phyloP scores from a whole-genome alignment of 768 basidiomycete species.

The Sporobolomyces phaffii region DNA sequence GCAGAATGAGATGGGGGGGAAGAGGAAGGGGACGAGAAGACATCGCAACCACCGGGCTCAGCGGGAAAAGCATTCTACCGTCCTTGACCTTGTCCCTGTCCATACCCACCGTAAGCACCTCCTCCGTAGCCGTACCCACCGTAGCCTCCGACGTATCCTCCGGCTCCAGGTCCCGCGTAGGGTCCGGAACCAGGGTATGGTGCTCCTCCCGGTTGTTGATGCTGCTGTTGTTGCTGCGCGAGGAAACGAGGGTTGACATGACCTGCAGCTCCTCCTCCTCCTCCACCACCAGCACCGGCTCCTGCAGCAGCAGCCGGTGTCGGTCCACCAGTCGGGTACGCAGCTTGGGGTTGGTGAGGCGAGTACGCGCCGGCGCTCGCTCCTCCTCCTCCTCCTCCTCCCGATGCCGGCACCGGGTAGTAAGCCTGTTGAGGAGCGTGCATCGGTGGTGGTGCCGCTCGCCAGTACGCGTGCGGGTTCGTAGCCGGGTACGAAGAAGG shows the following conservation, averaged over 20 bases:
- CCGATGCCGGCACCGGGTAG: neutral
- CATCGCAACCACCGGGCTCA: too few relatives aligned
- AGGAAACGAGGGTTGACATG: slow-evolving; percentile 35
- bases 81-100: neutral
- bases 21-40: too few relatives aligned
- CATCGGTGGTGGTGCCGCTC: slow-evolving; percentile 3
- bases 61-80: too few relatives aligned
- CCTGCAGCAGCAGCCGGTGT: neutral
- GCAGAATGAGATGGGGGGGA: too few relatives aligned
- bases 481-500: neutral
- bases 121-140: slow-evolving; percentile 7
- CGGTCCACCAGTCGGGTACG: too few relatives aligned
- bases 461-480: neutral
- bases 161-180: neutral
- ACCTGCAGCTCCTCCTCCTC: neutral
- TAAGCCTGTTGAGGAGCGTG: slow-evolving; percentile 8
- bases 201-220: neutral
- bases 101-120: neutral
- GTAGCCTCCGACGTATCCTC: neutral
- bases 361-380: slow-evolving; percentile 5
- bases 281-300: neutral
- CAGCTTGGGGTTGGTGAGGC: slow-evolving; percentile 13
- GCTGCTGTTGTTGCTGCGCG: slow-evolving; percentile 14
- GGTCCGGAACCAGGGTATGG: neutral
- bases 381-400: neutral